Evolutionary conservation across 2,329 filamentous ascomycete species (phyloP).

Genomic region (Nemania bipapillata): DNA sequence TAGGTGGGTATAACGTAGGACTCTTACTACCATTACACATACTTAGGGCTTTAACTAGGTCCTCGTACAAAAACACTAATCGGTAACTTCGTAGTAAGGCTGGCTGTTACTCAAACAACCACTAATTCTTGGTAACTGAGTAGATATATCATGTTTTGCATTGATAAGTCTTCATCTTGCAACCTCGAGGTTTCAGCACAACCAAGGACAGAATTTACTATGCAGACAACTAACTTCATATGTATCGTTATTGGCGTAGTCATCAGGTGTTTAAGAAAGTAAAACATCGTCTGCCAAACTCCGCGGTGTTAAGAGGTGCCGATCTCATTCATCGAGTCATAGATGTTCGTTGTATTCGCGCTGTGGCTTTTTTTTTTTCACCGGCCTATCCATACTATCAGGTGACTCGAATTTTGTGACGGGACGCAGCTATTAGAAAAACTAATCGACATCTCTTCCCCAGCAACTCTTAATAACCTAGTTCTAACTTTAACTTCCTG

Average conservation of each 20-base stretch:
- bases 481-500: not conserved
- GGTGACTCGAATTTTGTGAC: not conserved
- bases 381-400: not conserved
- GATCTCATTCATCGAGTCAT: not conserved
- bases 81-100: not conserved
- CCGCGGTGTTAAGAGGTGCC: not conserved
- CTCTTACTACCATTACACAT: not conserved
- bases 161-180: not conserved
- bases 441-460: no score
- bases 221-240: no score
- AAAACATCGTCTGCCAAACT: not conserved
- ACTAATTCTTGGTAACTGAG: not conserved
- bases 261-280: no score
- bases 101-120: not conserved
- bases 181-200: not conserved
- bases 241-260: no score
- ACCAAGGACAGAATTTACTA: not conserved
- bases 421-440: not conserved
- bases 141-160: not conserved
- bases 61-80: not conserved
- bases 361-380: not conserved
- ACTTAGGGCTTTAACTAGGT: not conserved
- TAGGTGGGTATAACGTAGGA: constrained; percentile 4
- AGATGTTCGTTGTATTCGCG: not conserved
- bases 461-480: no score